Base-by-base conservation (phyloP, 352 stramenopile species). In the Globisporangium camurandrum region DNA sequence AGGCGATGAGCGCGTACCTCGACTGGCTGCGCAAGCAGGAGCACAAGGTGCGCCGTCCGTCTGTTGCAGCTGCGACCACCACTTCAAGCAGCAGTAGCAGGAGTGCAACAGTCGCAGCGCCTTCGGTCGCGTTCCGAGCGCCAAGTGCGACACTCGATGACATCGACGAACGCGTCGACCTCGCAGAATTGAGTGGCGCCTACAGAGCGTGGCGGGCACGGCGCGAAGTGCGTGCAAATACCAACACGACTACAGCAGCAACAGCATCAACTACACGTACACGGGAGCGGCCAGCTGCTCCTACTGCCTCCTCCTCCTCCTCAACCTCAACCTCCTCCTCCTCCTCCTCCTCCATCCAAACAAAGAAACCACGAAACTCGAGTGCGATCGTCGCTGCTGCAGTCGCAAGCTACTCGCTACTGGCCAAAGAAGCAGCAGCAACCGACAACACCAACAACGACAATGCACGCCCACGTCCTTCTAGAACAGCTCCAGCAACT, bases 21-120 rank as follows among this genome's bases (percentile, higher is more conserved):
- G 68, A 61, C 49, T 84, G 65, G 65, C 54, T 74, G 34, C 53
- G 63, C 54, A 68, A 74, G 54, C 56, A 66, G 28, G 65, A 74
- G 46, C 55, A 56, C 41, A 74, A 74, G 47, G 46, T 57, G 28
- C 51, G 43, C 1, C 41, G 44, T 0, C 50, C 30, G 14, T 34
- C 30, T 12, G 30, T 12, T 34, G 30, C 30, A 34, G 8, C 54
- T 37, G 16, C 5, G 12, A 50, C 17, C 22, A 8, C 49, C 24
- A 39, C 37, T 27, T 23, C 0, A n/a, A 51, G 45, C 11, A 39
- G 14, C 33, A 39, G 1, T 16, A n/a, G 14, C 33, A 39, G 7
- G 1, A 23, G 12, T n/a, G 12, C 17, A 19, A 5, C 33, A 39
- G 33, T n/a, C 9, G 14, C 33, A n/a, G n/a, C 51, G 14, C 23